phyloP scores from a whole-genome alignment of 2,329 filamentous ascomycete genomes.

The Aureobasidium leucospermi region DNA sequence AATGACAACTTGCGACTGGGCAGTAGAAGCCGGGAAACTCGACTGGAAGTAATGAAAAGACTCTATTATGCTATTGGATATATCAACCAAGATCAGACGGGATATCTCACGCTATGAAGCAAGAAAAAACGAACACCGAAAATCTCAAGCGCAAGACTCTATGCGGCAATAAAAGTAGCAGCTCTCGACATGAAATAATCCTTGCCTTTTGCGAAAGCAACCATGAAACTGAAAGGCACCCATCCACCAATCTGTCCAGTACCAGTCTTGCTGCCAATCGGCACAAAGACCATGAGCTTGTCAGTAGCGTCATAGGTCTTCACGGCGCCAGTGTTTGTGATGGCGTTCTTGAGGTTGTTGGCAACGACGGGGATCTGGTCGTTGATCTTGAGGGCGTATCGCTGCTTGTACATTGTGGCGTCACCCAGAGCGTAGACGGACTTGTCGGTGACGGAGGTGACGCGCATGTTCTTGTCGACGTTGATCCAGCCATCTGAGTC shows the following conservation, averaged over 20 bases:
- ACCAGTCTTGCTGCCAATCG: constrained; percentile 1
- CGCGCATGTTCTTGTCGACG: constrained; percentile 9
- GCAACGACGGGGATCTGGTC: constrained; percentile 10
- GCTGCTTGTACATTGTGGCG: constrained; percentile 10
- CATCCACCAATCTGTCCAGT: constrained; percentile 7
- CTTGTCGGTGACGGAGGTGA: background rate
- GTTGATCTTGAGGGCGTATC: constrained; percentile 10
- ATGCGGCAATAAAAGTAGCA: constrained; percentile 5
- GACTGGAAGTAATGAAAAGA: too few species aligned
- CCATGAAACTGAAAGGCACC: constrained; percentile 12
- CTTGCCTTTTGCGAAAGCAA: constrained; percentile 11
- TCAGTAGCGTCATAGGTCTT: constrained; percentile 4
- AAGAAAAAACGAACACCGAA: background rate
- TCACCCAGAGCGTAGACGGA: constrained; percentile 3
- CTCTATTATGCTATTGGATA: background rate
- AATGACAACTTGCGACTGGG: too few species aligned
- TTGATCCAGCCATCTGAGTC: constrained; percentile 11
- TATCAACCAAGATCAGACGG: too few species aligned
- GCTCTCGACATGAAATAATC: constrained; percentile 11
- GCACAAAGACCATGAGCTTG: constrained; percentile 13
- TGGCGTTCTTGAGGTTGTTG: background rate
- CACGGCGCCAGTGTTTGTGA: background rate
- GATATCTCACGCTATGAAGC: background rate
- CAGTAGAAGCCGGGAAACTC: too few species aligned
- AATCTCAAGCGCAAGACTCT: background rate